Evolutionary conservation across 2,329 filamentous ascomycete species (phyloP), one percentile per base, ranked within the genome.

Genomic region (Cryphonectria nitschkei): DNA sequence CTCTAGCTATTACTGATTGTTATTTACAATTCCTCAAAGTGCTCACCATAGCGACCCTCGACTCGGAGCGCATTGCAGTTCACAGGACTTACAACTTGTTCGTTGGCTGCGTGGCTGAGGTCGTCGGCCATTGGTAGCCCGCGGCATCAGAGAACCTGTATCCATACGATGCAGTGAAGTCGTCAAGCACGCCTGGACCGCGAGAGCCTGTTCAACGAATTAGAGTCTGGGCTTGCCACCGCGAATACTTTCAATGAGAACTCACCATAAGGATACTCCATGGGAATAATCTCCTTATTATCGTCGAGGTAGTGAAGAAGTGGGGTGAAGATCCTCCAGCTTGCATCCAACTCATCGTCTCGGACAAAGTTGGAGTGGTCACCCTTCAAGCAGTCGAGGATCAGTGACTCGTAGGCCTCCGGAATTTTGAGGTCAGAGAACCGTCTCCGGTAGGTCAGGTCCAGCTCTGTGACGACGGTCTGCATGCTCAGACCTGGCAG

Each of bases 371-470:
- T 99, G 83, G 95, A 98, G 88, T 99, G 96, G 80, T 99, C 96
- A 73, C 96, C 96, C 90, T 99, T 99, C 78, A 99, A 87, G 76
- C 95, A 96, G 82, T 99, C 96, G 70, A 99, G 88, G 76, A 99
- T 98, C 76, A 99, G 87, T 70, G 95, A 98, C 84, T 99, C 96
- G 84, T 99, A 99, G 8, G 96, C 96, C 88, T 99, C 96, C 70
- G 96, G 96, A 75, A 99, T 99, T 89, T 99, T 99, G 71, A 99
- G 89, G 83, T 99, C 96, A 26, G 96, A 98, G 90, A 99, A 99
- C 76, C 97, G 93, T 82, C 96, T 92, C 80, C 97, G 91, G 87
- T 99, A 99, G 74, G 97, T 99, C 76, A 99, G 89, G 80, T 99
- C 96, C 72, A 99, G 92, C 86, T 99, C 96, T 72, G 96, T 99